Evolutionary conservation across 805 yeast species (phyloP).

Genomic region (Candida multigemmis): DNA sequence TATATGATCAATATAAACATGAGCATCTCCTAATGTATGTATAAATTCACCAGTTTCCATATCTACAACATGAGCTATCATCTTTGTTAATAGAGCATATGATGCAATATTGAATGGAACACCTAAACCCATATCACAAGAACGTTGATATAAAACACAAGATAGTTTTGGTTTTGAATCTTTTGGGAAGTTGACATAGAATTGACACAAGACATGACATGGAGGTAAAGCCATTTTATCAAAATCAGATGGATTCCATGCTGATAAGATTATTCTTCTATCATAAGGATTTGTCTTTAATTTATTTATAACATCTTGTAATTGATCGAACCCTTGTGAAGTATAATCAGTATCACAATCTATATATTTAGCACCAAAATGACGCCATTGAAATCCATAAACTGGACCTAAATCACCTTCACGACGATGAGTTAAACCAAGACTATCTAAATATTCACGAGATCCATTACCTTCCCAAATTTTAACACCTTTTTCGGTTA

Average conservation of each 20-base stretch:
- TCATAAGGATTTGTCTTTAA: slow-evolving; percentile 87
- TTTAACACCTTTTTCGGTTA: slow-evolving; percentile 80
- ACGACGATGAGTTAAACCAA: slow-evolving; percentile 72
- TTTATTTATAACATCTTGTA: slow-evolving; percentile 68
- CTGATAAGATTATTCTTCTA: slow-evolving; percentile 87
- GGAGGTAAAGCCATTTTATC: slow-evolving; percentile 96
- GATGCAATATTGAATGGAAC: slow-evolving; percentile 98
- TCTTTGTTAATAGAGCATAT: slow-evolving; percentile 81
- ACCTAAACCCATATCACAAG: slow-evolving; percentile 99
- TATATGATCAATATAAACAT: slow-evolving; percentile 86
- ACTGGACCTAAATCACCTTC: slow-evolving; percentile 98
- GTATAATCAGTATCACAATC: slow-evolving; percentile 84
- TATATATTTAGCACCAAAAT: slow-evolving; percentile 88
- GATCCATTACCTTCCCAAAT: slow-evolving; percentile 99
- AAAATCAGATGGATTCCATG: slow-evolving; percentile 98
- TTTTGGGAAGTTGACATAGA: slow-evolving; percentile 78
- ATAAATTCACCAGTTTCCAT: slow-evolving; percentile 94
- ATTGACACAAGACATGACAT: slow-evolving; percentile 94
- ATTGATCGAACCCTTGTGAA: slow-evolving; percentile 87
- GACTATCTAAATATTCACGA: slow-evolving; percentile 74
- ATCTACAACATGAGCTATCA: slow-evolving; percentile 93
- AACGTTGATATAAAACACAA: slow-evolving; percentile 88
- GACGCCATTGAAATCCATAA: slow-evolving; percentile 99
- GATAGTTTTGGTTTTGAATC: slow-evolving; percentile 56
- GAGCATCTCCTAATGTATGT: slow-evolving; percentile 96